Percentiles rank a stretch among this genome's conserved stretches.
Evolutionary conservation across 1,139 yeast species (phyloP).

Genomic region (Kurtzmaniella quercitrusa): DNA sequence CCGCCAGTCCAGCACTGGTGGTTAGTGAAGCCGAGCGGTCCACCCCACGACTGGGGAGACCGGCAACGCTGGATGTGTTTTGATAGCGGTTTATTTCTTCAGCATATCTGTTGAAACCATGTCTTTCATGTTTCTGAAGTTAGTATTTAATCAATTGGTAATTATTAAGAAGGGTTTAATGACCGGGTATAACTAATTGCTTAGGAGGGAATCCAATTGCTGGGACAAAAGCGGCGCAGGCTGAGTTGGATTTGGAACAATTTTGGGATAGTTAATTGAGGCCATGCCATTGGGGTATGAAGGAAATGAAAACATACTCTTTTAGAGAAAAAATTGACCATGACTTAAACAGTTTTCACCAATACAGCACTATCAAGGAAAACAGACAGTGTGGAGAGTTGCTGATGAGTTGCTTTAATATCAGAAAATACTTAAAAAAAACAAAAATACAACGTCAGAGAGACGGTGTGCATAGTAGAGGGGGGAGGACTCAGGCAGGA

Average conservation of each 20-base stretch:
- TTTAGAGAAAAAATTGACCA: constrained; percentile 16
- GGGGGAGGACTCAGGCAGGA: too few relatives aligned
- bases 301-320: constrained; percentile 11
- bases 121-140: constrained; percentile 16
- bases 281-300: background rate
- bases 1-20: constrained; percentile 40
- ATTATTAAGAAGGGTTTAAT: background rate
- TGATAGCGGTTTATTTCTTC: constrained; percentile 29
- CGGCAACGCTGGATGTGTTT: constrained; percentile 18
- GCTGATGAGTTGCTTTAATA: background rate
- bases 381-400: background rate
- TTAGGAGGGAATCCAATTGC: too few relatives aligned
- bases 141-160: constrained; percentile 1
- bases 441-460: too few relatives aligned
- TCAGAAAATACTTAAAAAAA: too few relatives aligned
- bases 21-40: constrained; percentile 21
- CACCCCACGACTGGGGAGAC: constrained; percentile 21
- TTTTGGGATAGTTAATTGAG: too few relatives aligned
- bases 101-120: constrained; percentile 38
- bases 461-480: too few relatives aligned
- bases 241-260: too few relatives aligned
- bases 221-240: too few relatives aligned
- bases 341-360: background rate
- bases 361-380: background rate
- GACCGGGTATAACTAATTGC: too few relatives aligned